Evolutionary conservation across 2,329 filamentous ascomycete genomes (phyloP).

Genomic region (Trichoderma koningiopsis): DNA sequence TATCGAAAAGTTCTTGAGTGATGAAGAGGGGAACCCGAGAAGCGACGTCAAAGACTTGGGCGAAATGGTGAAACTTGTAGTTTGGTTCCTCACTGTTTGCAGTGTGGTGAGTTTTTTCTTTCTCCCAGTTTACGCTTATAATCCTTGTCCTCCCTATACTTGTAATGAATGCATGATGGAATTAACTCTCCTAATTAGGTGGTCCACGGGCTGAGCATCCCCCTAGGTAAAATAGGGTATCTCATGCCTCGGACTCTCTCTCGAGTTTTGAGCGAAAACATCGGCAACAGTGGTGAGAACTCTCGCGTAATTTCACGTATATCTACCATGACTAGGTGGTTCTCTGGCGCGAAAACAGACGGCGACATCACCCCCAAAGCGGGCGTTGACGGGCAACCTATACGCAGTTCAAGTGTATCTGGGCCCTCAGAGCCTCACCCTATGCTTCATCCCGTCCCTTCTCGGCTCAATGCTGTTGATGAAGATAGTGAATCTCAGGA

Average conservation of each 20-base stretch:
- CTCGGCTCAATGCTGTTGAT: background rate
- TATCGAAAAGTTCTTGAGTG: slow-evolving; percentile 53
- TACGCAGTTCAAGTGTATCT: background rate
- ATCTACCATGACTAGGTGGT: too few relatives aligned
- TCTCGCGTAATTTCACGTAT: too few relatives aligned
- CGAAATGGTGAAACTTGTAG: slow-evolving; percentile 69
- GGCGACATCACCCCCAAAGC: too few relatives aligned
- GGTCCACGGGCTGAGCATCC: slow-evolving; percentile 81
- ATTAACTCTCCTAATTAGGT: slow-evolving; percentile 49
- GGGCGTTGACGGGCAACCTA: background rate
- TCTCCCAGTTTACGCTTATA: background rate
- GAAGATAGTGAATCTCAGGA: background rate
- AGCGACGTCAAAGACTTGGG: slow-evolving; percentile 66
- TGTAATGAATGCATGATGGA: slow-evolving; percentile 19
- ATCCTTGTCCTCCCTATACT: too few relatives aligned
- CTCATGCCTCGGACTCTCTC: slow-evolving; percentile 65
- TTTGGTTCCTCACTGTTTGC: slow-evolving; percentile 85
- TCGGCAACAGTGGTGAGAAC: slow-evolving; percentile 25
- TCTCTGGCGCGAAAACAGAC: too few relatives aligned
- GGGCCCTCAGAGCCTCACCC: background rate
- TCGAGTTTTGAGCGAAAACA: slow-evolving; percentile 35
- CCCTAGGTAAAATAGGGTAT: slow-evolving; percentile 67
- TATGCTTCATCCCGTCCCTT: background rate
- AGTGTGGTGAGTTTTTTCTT: slow-evolving; percentile 66
- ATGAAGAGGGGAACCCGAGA: slow-evolving; percentile 61